phyloP scores from a whole-genome alignment of 352 stramenopile genomes.

The Pythium scleroteichum region DNA sequence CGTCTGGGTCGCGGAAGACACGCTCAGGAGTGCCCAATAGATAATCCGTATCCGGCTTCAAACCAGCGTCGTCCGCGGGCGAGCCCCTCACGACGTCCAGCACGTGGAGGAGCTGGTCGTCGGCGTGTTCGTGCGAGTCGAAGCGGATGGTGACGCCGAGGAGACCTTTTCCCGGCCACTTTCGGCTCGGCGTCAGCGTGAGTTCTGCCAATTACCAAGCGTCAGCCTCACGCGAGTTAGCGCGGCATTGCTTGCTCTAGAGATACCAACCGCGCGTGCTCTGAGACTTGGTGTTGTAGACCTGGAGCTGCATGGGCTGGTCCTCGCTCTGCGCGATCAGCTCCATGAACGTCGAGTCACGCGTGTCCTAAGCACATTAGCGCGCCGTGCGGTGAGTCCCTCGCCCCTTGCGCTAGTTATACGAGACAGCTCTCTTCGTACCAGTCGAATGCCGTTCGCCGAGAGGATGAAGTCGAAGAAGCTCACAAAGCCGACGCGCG shows the following conservation, averaged over 20 bases:
- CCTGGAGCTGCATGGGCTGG: conserved; percentile 58
- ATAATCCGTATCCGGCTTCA: conserved; percentile 92
- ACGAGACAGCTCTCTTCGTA: conserved; percentile 34
- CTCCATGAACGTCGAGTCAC: conserved; percentile 90
- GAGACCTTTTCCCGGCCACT: conserved; percentile 94
- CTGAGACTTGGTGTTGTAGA: conserved; percentile 86
- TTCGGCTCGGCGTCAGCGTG: conserved; percentile 89
- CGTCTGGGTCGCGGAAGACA: conserved; percentile 83
- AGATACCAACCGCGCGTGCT: conserved; percentile 47
- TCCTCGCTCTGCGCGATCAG: conserved; percentile 90
- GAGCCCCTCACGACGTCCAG: conserved; percentile 90
- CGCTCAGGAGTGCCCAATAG: conserved; percentile 92
- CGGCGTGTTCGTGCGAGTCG: conserved; percentile 95
- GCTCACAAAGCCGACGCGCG: conserved; percentile 91
- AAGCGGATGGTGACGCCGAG: conserved; percentile 97
- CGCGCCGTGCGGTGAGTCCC: not conserved
- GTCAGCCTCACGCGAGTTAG: not conserved
- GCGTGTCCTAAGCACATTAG: conserved; percentile 61
- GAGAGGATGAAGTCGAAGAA: conserved; percentile 99
- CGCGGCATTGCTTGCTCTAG: not conserved
- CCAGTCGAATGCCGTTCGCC: conserved; percentile 88
- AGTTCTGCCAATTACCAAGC: conserved; percentile 38
- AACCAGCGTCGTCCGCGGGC: conserved; percentile 87
- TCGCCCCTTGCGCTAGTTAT: no score
- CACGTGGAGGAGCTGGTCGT: conserved; percentile 95